Conservation (phyloP, 371 early-diverging fungal genomes). For the Rhizomucor pusillus region DNA sequence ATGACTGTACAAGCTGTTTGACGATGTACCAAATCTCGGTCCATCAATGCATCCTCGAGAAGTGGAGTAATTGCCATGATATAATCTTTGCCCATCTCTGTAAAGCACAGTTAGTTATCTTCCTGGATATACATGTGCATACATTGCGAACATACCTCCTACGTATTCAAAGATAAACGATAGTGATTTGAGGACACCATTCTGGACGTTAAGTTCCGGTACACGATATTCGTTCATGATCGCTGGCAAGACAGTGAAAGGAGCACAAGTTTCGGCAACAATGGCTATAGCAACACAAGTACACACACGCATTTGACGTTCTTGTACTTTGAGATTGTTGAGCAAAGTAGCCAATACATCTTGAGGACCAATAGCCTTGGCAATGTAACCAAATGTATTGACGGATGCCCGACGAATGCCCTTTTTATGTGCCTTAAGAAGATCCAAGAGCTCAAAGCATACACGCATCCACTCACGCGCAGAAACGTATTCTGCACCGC, state of each 20-base stretch:
- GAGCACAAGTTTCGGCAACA: conserved; percentile 90
- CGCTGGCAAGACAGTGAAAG: conserved; percentile 97
- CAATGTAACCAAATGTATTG: conserved; percentile 97
- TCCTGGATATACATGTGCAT: too few species aligned
- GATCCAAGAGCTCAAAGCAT: conserved; percentile 95
- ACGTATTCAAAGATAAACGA: conserved; percentile 97
- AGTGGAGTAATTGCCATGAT: conserved; percentile 94
- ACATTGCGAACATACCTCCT: conserved; percentile 41
- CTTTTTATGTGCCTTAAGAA: conserved; percentile 95
- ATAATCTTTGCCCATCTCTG: conserved; percentile 93
- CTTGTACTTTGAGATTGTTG: conserved; percentile 97
- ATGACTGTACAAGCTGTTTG: conserved; percentile 95
- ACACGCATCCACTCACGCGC: conserved; percentile 99
- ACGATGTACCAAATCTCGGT: conserved; percentile 96
- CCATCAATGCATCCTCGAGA: conserved; percentile 96
- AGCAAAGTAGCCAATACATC: conserved; percentile 96
- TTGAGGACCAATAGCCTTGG: conserved; percentile 99
- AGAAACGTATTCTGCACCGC: conserved; percentile 97
- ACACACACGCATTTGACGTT: conserved; percentile 97
- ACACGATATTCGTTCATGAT: conserved; percentile 99
- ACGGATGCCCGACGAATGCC: conserved; percentile 94
- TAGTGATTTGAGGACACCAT: conserved; percentile 94
- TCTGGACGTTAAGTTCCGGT: conserved; percentile 97
- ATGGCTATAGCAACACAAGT: conserved; percentile 97
- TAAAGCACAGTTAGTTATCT: not conserved